These are phyloP conservation scores for Nicotiana sylvestris DNA, from an alignment of 257 asterid genomes.

Conservation along the genomic window DNA sequence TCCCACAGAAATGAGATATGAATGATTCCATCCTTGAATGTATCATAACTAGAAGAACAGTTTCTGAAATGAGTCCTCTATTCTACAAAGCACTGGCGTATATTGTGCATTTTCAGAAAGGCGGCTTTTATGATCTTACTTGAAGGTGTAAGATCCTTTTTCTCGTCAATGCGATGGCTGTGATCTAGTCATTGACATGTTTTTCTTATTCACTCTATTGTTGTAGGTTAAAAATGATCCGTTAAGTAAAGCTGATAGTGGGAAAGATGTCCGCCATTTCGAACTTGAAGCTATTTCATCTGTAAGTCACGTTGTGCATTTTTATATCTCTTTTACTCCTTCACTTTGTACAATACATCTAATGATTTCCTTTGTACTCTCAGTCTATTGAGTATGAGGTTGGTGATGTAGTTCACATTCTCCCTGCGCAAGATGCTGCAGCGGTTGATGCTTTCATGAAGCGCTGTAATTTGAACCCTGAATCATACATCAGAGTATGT, in stretches of 20 bases:
- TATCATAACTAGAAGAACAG: neutral
- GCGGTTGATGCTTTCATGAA: slow-evolving; percentile 73
- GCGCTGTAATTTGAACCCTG: slow-evolving; percentile 82
- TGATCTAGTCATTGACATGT: neutral
- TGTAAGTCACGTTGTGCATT: slow-evolving; percentile 48
- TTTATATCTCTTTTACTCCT: slow-evolving; percentile 1
- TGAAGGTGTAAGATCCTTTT: neutral
- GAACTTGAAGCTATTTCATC: slow-evolving; percentile 92
- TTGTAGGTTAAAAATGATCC: slow-evolving; percentile 51
- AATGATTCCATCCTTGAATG: neutral
- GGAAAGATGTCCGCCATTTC: slow-evolving; percentile 82
- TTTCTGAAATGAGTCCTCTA: no score
- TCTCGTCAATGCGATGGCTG: neutral
- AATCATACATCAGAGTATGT: slow-evolving; percentile 74
- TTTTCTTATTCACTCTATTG: slow-evolving; percentile 16
- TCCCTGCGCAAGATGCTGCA: slow-evolving; percentile 76
- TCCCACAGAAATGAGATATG: neutral
- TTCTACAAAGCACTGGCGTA: no score
- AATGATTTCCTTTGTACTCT: slow-evolving; percentile 13
- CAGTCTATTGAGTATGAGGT: slow-evolving; percentile 78
- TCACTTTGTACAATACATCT: neutral
- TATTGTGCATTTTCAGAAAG: neutral
- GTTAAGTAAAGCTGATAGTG: slow-evolving; percentile 47
- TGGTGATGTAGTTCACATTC: slow-evolving; percentile 90
- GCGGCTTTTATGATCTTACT: neutral